Evolutionary conservation across 495 filamentous ascomycete species (phyloP).

Genomic region (Podospora bellae-mahoneyi): DNA sequence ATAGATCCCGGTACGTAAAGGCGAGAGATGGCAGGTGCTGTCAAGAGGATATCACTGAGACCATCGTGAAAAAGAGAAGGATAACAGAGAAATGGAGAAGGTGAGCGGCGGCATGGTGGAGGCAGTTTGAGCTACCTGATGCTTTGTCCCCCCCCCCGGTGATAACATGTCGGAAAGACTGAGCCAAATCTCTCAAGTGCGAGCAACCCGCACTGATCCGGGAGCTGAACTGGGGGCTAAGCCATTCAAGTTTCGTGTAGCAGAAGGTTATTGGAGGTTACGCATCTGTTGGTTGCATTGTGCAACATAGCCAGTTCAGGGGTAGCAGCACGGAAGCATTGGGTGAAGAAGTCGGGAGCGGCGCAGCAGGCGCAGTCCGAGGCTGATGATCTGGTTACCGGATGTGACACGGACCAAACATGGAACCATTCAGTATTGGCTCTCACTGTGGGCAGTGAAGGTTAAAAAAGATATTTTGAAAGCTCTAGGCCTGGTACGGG

Average conservation of each 20-base stretch:
- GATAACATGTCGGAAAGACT: background rate
- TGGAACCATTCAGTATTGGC: background rate
- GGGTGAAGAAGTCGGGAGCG: background rate
- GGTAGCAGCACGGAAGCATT: background rate
- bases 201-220: background rate
- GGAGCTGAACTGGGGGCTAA: background rate
- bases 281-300: background rate
- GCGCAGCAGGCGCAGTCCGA: background rate
- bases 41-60: background rate
- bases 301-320: background rate
- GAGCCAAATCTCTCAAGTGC: background rate
- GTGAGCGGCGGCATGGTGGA: background rate
- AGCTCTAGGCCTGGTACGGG: no score
- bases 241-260: background rate
- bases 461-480: background rate
- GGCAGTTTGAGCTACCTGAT: background rate
- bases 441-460: background rate
- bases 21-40: background rate
- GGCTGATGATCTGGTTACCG: background rate
- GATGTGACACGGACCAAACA: background rate
- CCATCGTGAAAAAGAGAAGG: background rate
- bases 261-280: background rate
- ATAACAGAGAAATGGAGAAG: background rate
- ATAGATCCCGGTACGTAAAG: background rate
- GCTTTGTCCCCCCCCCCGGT: background rate